Conservation (phyloP, 345 rosid genomes). For the Bruguiera sexangula region DNA sequence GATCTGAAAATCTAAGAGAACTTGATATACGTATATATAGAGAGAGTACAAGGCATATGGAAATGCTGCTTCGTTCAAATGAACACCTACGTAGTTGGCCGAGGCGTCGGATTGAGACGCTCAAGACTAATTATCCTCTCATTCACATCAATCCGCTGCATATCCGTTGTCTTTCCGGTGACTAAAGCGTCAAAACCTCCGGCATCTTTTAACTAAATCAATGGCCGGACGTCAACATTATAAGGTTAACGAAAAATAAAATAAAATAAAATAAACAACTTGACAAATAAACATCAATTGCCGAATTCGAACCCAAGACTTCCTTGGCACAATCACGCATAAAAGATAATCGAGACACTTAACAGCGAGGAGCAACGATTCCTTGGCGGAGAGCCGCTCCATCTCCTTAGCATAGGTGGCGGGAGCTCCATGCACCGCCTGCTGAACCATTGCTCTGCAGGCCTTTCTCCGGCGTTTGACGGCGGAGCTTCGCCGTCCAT, state of each 20-base stretch:
- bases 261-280: background rate
- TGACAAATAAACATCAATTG: background rate
- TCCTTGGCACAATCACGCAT: background rate
- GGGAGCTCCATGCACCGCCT: slow-evolving; percentile 65
- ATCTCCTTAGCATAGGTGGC: slow-evolving; percentile 85
- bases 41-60: background rate
- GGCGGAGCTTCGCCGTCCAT: background rate
- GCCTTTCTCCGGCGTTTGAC: slow-evolving; percentile 8
- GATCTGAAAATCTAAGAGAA: slow-evolving; percentile 75
- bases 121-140: slow-evolving; percentile 84
- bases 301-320: background rate
- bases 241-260: background rate
- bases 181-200: slow-evolving; percentile 88
- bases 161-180: slow-evolving; percentile 58
- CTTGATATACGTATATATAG: slow-evolving; percentile 20
- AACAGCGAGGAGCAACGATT: slow-evolving; percentile 88
- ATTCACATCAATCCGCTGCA: slow-evolving; percentile 86
- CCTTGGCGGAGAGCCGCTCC: slow-evolving; percentile 98
- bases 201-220: slow-evolving; percentile 73
- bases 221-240: background rate
- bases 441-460: slow-evolving; percentile 60
- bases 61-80: slow-evolving; percentile 9
- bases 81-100: slow-evolving; percentile 86
- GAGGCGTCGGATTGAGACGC: slow-evolving; percentile 81
- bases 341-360: slow-evolving; percentile 12